Evolutionary conservation across 495 filamentous ascomycete genomes (phyloP), one percentile per base, ranked within the genome.

Genomic region (Ascodesmis nigricans): DNA sequence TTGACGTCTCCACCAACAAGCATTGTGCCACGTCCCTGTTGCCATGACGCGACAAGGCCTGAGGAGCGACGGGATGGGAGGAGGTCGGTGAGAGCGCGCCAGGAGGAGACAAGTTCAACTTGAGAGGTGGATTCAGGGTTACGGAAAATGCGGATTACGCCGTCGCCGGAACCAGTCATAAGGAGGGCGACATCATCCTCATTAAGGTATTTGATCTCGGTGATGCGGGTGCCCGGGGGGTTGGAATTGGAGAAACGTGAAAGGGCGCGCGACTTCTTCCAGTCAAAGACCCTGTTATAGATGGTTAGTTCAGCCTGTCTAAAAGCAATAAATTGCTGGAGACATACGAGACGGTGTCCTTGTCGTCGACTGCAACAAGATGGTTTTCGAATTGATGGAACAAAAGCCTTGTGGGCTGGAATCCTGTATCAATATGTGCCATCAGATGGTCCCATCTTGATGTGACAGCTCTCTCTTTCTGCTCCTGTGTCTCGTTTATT

Each of bases 351-450:
- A 92, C 71, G 1, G 68, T 81, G 55, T 95, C 84, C 15, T 74
- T 67, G 47, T 91, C 80, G 53, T 95, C 87, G 7, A 81, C 77
- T n/a, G 91, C 78, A 2, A 82, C 79, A 16, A 99, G 64, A 43
- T 93, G 80, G 50, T 90, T 74, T 55, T 99, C 87, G 46, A 91
- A 99, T 49, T 99, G 87, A 58, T 99, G 87, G 53, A 95, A 91
- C 14, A 75, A 75, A 72, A 99, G 74, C 57, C 78, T 84, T 41
- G 69, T 65, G 0, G 90, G 90, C 48, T 91, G 87, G 16, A 71
- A 75, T 13, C 67, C 69, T 41, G 91, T 95, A 39, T 80, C 77
- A 49, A 93, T 75, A 36, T 83, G 69, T 14, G 72, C 72, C 13
- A 64, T 61, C 5, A 69, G 69, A 33, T 67, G 68, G 49, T 80